Conservation (phyloP, 108 stramenopile genomes). For the Pseudonitzschia pungens region DNA sequence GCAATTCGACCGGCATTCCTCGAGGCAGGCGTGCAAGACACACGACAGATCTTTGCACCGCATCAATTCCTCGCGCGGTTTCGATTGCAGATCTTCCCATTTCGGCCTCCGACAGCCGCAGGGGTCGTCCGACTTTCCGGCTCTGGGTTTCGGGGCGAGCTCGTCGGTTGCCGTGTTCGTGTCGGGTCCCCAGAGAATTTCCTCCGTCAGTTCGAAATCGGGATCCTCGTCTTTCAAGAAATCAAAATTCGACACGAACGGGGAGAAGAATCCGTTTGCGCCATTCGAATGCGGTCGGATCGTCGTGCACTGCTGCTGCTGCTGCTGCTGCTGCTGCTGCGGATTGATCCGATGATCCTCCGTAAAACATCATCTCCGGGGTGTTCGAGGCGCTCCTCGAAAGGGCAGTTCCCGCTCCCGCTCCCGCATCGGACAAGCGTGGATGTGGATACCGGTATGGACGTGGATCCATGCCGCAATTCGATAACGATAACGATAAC, state of each 20-base stretch:
- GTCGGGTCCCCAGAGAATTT: conserved; percentile 27
- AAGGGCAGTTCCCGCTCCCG: too few relatives aligned
- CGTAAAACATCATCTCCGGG: too few relatives aligned
- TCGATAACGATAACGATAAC: too few relatives aligned
- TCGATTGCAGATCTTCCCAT: conserved; percentile 1
- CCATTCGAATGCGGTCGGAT: not conserved
- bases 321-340: too few relatives aligned
- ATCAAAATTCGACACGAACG: conserved; percentile 14
- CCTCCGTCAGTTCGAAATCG: conserved; percentile 32
- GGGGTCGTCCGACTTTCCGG: conserved; percentile 27
- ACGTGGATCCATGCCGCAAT: too few relatives aligned
- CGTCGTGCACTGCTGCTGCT: too few relatives aligned
- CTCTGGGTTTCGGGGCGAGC: conserved; percentile 26
- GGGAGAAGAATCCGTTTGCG: not conserved
- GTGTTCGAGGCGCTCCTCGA: too few relatives aligned
- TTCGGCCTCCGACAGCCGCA: conserved; percentile 25
- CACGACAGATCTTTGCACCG: conserved; percentile 42
- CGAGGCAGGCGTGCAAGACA: conserved; percentile 72
- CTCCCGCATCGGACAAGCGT: too few relatives aligned
- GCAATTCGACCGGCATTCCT: conserved; percentile 77
- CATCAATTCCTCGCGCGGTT: not conserved
- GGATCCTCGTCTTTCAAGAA: conserved; percentile 22
- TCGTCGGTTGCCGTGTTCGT: conserved; percentile 14
- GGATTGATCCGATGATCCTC: too few relatives aligned
- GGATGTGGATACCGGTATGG: too few relatives aligned